Conservation (phyloP, 768 basidiomycete genomes). For the Suillus clintonianus region DNA sequence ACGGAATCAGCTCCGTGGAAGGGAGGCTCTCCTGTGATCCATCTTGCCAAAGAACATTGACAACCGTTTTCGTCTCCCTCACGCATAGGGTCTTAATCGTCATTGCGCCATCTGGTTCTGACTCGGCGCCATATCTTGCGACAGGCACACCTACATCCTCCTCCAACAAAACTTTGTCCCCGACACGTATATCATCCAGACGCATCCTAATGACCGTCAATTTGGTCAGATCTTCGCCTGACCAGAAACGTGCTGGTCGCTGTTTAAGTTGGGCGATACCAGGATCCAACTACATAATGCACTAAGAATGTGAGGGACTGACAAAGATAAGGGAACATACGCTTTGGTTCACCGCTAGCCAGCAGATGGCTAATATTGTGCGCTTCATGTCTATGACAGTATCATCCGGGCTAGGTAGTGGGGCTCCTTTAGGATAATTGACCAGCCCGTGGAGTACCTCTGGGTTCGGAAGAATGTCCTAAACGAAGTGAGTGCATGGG, state of each 20-base stretch:
- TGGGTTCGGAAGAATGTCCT: conserved; percentile 71
- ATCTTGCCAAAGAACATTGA: conserved; percentile 87
- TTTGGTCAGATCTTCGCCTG: conserved; percentile 59
- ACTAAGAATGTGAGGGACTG: conserved; percentile 39
- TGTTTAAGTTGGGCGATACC: conserved; percentile 53
- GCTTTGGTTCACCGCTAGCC: conserved; percentile 87
- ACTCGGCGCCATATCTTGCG: conserved; percentile 62
- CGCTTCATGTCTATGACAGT: conserved; percentile 75
- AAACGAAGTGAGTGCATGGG: conserved; percentile 8
- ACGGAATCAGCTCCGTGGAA: conserved; percentile 73
- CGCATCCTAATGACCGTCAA: conserved; percentile 64
- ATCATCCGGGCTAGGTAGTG: conserved; percentile 47
- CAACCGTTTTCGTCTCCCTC: conserved; percentile 65
- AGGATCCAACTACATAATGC: conserved; percentile 40
- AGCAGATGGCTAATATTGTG: conserved; percentile 77
- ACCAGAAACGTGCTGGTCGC: conserved; percentile 80
- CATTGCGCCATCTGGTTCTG: conserved; percentile 46
- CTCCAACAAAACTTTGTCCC: conserved; percentile 69
- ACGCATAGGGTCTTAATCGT: conserved; percentile 63
- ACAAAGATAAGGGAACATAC: conserved; percentile 42
- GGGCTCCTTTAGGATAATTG: conserved; percentile 45
- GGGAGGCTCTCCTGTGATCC: conserved; percentile 64
- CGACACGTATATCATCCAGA: conserved; percentile 70
- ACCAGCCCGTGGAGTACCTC: conserved; percentile 48
- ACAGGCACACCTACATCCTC: conserved; percentile 46